These are phyloP conservation scores for Sphaerobolus stellatus DNA, from an alignment of 1,284 basidiomycete genomes.

Conservation along the genomic window DNA sequence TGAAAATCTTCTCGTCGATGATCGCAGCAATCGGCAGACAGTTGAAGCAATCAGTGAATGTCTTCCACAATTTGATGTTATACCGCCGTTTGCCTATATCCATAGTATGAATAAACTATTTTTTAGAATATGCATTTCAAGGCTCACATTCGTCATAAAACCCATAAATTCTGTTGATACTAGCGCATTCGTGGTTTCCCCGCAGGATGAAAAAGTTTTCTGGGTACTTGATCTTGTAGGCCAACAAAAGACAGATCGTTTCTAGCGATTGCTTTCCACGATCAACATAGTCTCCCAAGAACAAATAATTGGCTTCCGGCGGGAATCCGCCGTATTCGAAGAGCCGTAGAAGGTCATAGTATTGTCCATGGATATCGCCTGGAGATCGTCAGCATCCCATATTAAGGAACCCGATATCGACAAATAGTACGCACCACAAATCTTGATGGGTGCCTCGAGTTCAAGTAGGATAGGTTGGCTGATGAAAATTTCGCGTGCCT, in stretches of 20 bases:
- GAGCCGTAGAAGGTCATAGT: conserved; percentile 89
- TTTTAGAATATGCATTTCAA: too few species aligned
- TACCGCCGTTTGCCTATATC: conserved; percentile 89
- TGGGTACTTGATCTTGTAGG: conserved; percentile 98
- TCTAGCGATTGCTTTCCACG: conserved; percentile 93
- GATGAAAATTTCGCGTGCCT: conserved; percentile 94
- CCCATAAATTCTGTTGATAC: conserved; percentile 94
- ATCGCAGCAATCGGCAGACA: conserved; percentile 94
- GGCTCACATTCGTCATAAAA: conserved; percentile 93
- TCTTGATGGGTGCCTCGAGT: conserved; percentile 95
- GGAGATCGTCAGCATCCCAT: conserved; percentile 16
- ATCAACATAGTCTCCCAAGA: conserved; percentile 94
- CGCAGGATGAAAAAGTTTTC: conserved; percentile 97
- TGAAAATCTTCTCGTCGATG: conserved; percentile 97
- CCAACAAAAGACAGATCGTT: conserved; percentile 87
- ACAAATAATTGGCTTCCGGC: conserved; percentile 94
- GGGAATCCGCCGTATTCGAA: conserved; percentile 96
- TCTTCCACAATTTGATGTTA: conserved; percentile 98
- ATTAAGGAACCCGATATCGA: background rate
- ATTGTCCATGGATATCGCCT: conserved; percentile 96
- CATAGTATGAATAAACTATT: too few species aligned
- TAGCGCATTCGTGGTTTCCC: conserved; percentile 94
- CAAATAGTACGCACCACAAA: conserved; percentile 80
- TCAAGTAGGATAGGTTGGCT: conserved; percentile 93
- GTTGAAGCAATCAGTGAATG: conserved; percentile 96